Evolutionary conservation across 2,329 filamentous ascomycete species (phyloP), one percentile per base, ranked within the genome.

Genomic region (Scytalidium lignicola): DNA sequence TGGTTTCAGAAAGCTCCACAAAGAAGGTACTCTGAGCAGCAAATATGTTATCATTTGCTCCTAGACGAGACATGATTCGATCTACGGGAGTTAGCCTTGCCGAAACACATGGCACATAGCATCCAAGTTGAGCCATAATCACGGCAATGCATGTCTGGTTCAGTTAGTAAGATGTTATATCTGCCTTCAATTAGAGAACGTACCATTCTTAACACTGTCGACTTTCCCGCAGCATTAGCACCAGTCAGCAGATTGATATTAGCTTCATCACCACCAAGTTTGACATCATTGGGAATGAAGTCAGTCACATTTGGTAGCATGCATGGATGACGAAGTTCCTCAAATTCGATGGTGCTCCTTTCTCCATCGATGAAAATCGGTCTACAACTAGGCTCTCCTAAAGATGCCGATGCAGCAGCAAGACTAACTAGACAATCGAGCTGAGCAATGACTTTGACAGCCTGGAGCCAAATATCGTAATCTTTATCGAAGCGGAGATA

Each of bases 11-110:
- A 2, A 99, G 74, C 69, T 99, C 93, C 22, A 99, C 92, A 63
- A 99, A 97, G 75, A 99, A 99, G 2, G 93, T 99, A 13, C 89
- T 95, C 67, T 99, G 93, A 0, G 92, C 89, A 1, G 92, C 93
- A 65, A 99, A 97, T 60, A 99, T 99, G 68, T 97, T 97, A 80
- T 99, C 93, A 62, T 97, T 96, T 43, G 93, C 93, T 9, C 93
- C 93, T 0, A 99, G 82, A 42, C 93, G 89, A 9, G 92, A 97
- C 93, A 99, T 99, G 74, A 99, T 97, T 48, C 93, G 88, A 65
- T 99, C 93, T 2, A 95, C 83, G 0, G 93, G 92, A 0, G 92
- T 97, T 41, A 99, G 76, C 2, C 79, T 83, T 1, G 93, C 93
- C 2, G 84, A 89, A 17, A 79, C 75, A 51, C 90, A 91, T 1